Conservation (phyloP, 768 basidiomycete species). For the Mrakia gelida region DNA sequence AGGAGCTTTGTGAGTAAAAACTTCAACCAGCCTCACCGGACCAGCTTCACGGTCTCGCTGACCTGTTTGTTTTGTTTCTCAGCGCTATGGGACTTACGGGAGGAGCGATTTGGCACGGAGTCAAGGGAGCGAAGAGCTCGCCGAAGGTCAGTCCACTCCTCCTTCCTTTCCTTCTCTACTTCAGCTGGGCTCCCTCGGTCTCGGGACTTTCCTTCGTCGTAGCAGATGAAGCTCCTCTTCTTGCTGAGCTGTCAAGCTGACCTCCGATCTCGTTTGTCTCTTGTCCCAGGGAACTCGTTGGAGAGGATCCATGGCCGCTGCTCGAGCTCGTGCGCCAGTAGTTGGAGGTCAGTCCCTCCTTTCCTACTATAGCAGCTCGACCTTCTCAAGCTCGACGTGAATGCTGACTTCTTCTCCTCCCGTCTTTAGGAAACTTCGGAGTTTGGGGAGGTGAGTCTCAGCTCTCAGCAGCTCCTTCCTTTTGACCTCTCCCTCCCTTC, state of each 20-base stretch:
- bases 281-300: slow-evolving; percentile 2
- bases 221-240: neutral
- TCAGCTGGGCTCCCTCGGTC: neutral
- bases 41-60: neutral
- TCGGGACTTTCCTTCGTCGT: too few relatives aligned
- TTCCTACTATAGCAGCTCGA: neutral
- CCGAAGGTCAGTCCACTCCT: slow-evolving; percentile 62
- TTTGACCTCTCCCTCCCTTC: neutral
- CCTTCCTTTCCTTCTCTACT: neutral
- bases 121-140: slow-evolving; percentile 95
- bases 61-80: neutral
- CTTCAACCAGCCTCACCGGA: neutral
- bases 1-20: slow-evolving; percentile 64
- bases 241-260: neutral
- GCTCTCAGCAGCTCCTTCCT: neutral
- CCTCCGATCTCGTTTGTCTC: neutral
- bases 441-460: slow-evolving; percentile 58
- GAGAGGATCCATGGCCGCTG: slow-evolving; percentile 87
- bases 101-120: slow-evolving; percentile 97
- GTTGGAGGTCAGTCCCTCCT: slow-evolving; percentile 92
- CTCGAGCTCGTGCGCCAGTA: slow-evolving; percentile 97
- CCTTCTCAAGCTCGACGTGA: neutral
- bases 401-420: neutral
- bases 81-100: slow-evolving; percentile 48
- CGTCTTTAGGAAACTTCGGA: slow-evolving; percentile 38